phyloP scores from a whole-genome alignment of 306 rosid species.

The Delonix regia region DNA sequence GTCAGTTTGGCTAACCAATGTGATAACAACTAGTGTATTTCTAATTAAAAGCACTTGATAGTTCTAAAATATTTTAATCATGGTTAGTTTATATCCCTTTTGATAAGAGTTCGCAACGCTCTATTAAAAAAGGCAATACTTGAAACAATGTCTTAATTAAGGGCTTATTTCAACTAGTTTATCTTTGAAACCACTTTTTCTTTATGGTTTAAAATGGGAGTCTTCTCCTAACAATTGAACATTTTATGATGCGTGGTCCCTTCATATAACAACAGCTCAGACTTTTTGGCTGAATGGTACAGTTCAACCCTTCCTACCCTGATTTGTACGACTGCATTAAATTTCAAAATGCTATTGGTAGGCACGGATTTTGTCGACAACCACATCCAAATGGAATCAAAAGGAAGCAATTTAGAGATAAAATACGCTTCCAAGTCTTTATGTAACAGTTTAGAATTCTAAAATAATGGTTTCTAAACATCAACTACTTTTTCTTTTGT shows the following conservation, averaged over 20 bases:
- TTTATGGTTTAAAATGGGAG: not conserved
- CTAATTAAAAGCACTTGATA: not conserved
- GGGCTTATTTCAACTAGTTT: slow-evolving; percentile 17
- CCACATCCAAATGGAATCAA: not conserved
- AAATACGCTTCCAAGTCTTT: not conserved
- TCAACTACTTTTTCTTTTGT: not conserved
- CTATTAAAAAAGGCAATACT: slow-evolving; percentile 8
- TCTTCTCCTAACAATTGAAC: slow-evolving; percentile 5
- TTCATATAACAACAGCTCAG: slow-evolving; percentile 29
- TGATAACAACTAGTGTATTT: not conserved
- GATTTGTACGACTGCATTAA: not conserved
- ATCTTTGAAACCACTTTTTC: not conserved
- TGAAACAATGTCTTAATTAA: not conserved
- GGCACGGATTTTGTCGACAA: not conserved
- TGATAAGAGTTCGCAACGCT: slow-evolving; percentile 7
- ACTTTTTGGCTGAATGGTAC: not conserved
- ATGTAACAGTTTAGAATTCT: not conserved
- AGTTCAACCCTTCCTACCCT: not conserved
- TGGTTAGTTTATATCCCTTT: slow-evolving; percentile 17
- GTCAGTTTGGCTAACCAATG: not conserved
- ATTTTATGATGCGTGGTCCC: slow-evolving; percentile 8
- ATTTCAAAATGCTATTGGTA: slow-evolving; percentile 10
- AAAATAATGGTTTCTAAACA: not conserved
- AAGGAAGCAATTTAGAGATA: not conserved
- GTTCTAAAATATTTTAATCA: not conserved